Percentiles rank a stretch among this genome's conserved stretches.
Evolutionary conservation across 2,329 filamentous ascomycete genomes (phyloP).

Genomic region (Trichoderma koningii): DNA sequence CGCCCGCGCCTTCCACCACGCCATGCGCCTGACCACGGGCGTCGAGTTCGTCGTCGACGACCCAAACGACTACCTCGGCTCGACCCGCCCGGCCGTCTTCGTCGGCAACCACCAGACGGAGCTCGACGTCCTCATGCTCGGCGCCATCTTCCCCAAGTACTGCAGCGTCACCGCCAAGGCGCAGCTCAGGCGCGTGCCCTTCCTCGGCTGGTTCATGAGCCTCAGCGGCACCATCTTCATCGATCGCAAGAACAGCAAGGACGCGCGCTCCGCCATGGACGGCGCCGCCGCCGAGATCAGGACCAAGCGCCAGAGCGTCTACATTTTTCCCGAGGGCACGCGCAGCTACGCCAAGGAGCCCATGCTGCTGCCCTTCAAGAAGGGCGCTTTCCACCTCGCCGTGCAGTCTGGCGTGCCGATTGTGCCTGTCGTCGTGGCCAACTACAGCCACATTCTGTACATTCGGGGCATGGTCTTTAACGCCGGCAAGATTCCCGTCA

Average conservation of each 20-base stretch:
- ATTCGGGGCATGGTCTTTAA: slow-evolving; percentile 66
- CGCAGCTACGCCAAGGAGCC: slow-evolving; percentile 84
- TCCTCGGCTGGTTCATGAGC: slow-evolving; percentile 93
- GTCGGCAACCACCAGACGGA: slow-evolving; percentile 96
- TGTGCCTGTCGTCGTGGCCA: slow-evolving; percentile 79
- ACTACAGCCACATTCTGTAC: slow-evolving; percentile 74
- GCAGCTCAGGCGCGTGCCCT: slow-evolving; percentile 73
- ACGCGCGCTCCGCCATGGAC: slow-evolving; percentile 82
- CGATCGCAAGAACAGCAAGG: slow-evolving; percentile 81
- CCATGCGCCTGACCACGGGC: slow-evolving; percentile 74
- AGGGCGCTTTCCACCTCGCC: slow-evolving; percentile 95
- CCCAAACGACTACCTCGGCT: slow-evolving; percentile 61
- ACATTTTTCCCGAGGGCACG: slow-evolving; percentile 90
- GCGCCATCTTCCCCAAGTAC: slow-evolving; percentile 84
- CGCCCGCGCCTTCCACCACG: slow-evolving; percentile 75
- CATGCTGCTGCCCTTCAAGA: slow-evolving; percentile 91
- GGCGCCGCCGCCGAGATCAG: slow-evolving; percentile 80
- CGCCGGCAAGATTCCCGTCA: slow-evolving; percentile 70
- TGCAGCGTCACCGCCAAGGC: slow-evolving; percentile 93
- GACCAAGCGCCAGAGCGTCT: slow-evolving; percentile 71
- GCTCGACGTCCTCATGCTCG: slow-evolving; percentile 90
- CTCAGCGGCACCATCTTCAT: slow-evolving; percentile 92
- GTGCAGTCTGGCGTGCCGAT: slow-evolving; percentile 92
- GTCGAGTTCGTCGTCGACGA: slow-evolving; percentile 77
- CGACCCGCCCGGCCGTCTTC: slow-evolving; percentile 79